Conservation (phyloP, 108 stramenopile species). For the Aurantiochytrium sp. region DNA sequence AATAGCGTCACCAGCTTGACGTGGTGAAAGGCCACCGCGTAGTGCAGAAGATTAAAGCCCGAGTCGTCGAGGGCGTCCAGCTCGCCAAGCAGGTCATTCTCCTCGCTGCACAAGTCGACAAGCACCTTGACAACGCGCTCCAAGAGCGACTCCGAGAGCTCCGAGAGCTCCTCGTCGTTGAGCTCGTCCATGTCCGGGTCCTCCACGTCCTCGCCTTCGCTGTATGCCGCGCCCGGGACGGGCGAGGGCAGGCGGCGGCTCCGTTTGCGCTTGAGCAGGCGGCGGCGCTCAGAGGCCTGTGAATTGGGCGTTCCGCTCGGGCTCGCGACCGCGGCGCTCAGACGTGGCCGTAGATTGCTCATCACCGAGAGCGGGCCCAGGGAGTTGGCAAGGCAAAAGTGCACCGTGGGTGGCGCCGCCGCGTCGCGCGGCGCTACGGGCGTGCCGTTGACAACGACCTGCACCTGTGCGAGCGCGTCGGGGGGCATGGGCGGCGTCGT, state of each 20-base stretch:
- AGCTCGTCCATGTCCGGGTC: neutral
- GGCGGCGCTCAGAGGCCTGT: neutral
- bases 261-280: slow-evolving; percentile 1
- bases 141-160: neutral
- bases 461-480: neutral
- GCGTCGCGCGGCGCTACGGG: neutral
- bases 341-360: too few relatives aligned
- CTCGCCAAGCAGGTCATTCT: neutral
- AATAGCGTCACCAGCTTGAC: neutral
- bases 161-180: slow-evolving; percentile 15
- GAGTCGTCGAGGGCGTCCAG: slow-evolving; percentile 12
- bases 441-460: neutral
- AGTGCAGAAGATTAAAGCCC: slow-evolving; percentile 14
- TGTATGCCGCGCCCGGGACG: neutral
- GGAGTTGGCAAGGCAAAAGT: neutral
- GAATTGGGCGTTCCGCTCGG: neutral
- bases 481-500: neutral
- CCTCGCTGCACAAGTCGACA: neutral
- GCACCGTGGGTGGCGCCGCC: neutral
- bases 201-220: neutral
- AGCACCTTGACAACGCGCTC: slow-evolving; percentile 4
- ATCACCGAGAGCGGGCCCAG: too few relatives aligned
- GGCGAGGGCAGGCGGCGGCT: neutral
- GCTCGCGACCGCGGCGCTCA: neutral
- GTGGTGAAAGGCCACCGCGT: neutral